Percentiles rank a stretch among this genome's conserved stretches.
Evolutionary conservation across 441 rosid species (phyloP).

Genomic region (Pelargonium fulgidum): DNA sequence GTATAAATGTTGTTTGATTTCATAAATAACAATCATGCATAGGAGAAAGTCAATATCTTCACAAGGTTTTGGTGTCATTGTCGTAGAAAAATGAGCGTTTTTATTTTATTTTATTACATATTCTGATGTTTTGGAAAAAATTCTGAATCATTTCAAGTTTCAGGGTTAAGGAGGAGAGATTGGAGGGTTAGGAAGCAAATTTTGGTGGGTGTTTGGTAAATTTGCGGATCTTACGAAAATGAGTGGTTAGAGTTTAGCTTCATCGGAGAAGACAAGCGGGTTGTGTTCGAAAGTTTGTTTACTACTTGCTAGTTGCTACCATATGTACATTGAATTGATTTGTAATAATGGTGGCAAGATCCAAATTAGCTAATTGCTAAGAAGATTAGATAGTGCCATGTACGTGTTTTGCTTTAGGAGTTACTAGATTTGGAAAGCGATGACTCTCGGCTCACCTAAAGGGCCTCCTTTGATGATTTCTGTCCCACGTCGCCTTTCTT

Average conservation of each 20-base stretch:
- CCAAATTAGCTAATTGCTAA: background rate
- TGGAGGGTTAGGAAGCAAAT: background rate
- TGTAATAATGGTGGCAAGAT: background rate
- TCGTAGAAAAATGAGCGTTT: too few relatives aligned
- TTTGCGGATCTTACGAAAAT: background rate
- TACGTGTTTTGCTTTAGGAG: background rate
- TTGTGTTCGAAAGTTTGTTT: background rate
- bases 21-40: too few relatives aligned
- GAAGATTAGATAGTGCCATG: background rate
- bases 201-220: background rate
- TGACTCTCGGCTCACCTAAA: constrained; percentile 56
- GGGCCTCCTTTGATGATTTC: constrained; percentile 30
- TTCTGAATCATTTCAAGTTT: background rate
- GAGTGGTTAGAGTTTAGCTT: background rate
- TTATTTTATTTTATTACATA: background rate
- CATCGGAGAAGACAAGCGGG: background rate
- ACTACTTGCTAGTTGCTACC: background rate
- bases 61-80: too few relatives aligned
- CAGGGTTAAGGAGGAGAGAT: background rate
- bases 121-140: background rate
- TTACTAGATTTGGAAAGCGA: constrained; percentile 26
- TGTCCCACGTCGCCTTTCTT: constrained; percentile 55
- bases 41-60: too few relatives aligned
- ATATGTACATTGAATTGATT: background rate
- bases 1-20: too few relatives aligned